Conservation (phyloP, 2,329 filamentous ascomycete species). For the Aureobasidium melanogenum region DNA sequence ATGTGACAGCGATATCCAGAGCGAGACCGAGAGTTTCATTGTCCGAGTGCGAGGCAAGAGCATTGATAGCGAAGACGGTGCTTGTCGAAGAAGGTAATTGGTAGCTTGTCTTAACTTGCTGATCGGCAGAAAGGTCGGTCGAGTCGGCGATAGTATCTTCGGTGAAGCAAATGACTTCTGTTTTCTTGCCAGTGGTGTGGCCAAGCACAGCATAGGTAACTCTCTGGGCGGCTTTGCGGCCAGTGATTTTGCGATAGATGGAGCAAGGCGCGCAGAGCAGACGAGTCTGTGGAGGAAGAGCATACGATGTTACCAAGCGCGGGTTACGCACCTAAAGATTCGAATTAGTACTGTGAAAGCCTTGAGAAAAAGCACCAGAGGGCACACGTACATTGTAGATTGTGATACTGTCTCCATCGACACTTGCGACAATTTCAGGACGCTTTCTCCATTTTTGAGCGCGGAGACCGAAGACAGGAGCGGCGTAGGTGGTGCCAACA, state of each 20-base stretch:
- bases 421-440: slow-evolving; percentile 50
- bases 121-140: slow-evolving; percentile 20
- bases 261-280: slow-evolving; percentile 52
- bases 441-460: slow-evolving; percentile 52
- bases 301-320: slow-evolving; percentile 51
- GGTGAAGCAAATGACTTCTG: slow-evolving; percentile 45
- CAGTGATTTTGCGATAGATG: slow-evolving; percentile 42
- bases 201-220: slow-evolving; percentile 45
- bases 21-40: background rate
- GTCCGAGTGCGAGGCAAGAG: slow-evolving; percentile 15
- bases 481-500: slow-evolving; percentile 32
- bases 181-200: slow-evolving; percentile 27
- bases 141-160: slow-evolving; percentile 35
- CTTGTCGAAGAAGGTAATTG: slow-evolving; percentile 2
- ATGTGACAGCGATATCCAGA: slow-evolving; percentile 21
- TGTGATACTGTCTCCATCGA: slow-evolving; percentile 54
- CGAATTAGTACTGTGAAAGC: background rate
- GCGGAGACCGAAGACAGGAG: slow-evolving; percentile 45
- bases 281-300: slow-evolving; percentile 50
- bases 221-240: slow-evolving; percentile 37
- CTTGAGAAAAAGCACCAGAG: background rate
- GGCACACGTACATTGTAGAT: slow-evolving; percentile 49
- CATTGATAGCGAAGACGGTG: slow-evolving; percentile 32
- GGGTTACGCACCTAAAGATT: slow-evolving; percentile 49
- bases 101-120: slow-evolving; percentile 19